Base-by-base conservation (phyloP, 1,139 yeast species). In the Candida neerlandica region DNA sequence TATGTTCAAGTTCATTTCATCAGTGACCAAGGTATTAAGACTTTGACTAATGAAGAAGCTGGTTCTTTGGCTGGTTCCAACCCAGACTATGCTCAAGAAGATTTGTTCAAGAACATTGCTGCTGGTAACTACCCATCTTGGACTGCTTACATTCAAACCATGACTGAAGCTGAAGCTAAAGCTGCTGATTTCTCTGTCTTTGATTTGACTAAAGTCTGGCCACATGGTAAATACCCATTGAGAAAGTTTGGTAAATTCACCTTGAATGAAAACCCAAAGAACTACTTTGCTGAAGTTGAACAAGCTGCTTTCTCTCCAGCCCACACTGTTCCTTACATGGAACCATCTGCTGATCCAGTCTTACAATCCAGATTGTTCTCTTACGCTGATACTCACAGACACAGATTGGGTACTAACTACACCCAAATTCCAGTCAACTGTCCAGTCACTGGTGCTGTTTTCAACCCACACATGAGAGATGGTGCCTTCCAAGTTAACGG, bases 401-500 rank as follows among this genome's bases (percentile, higher is more conserved):
- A 73, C 66, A 72, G 78, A 71, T 75, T 86, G 61, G 92, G 92
- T 50, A 66, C 78, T 49, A 86, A 86, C 75, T 86, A 83, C 72
- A 77, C 81, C 54, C 89, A 84, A 68, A 82, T 86, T 56, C 92
- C 92, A 43, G 88, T 85, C 58, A 84, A 84, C 69, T 82, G 88
- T 75, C 88, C 82, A 52, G 78, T 67, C 27, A 63, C 78, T 54
- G 82, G 78, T 49, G 62, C 64, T 40, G 77, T 74, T 26, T 76
- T 61, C 73, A 73, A 82, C 72, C 88, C 89, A 55, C 77, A 82
- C 69, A 82, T 85, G 65, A 85, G 98, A 70, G 97, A 91, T 66
- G 98, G 98, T 66, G 78, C 83, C 46, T 86, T 89, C 95, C 73
- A 71, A 54, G 90, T 89, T 49, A 84, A 88, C 66, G 94, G 91